Evolutionary conservation across 148 eudicot genomes (phyloP), one percentile per base, ranked within the genome.

Genomic region (Hydrangea macrophylla): DNA sequence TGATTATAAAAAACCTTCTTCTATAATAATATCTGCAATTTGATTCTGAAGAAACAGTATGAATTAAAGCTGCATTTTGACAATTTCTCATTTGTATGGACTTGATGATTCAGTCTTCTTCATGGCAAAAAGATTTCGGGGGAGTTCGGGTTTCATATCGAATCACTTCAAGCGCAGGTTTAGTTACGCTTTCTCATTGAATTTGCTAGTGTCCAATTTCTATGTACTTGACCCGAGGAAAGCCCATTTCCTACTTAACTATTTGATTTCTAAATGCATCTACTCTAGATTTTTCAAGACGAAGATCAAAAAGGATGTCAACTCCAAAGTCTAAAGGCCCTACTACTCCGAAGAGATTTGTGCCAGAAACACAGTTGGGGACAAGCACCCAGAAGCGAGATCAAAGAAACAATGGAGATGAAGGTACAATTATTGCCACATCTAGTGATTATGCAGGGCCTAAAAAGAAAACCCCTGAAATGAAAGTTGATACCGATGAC

Each of bases 101-200:
- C 55, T 70, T n/a, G n/a, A n/a, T 44, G 53, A 57, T 73, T 26
- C 96, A 92, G 96, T 78, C 79, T 58, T 80, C 76, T 55, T 71
- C 81, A 63, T 70, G 87, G 82, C 80, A 68, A 33, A 64, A 77
- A 70, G 81, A 79, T 55, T 70, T 65, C 62, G 51, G 68, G 33
- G 68, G 40, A 13, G 78, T 71, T 63, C 76, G 82, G 59, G 68
- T 70, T 72, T 82, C 90, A 27, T 68, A 60, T 73, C 77, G 62
- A 73, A 74, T 83, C 53, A 74, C 68, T 64, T 92, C 92, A 33
- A 75, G 84, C 77, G 81, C 90, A 81, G 98, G 96, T n/a, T 93
- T 84, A 68, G 81, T 75, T 63, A 15, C n/a, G 11, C n/a, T 20
- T 75, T 58, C 28, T 56, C 55, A 63, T 65, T 75, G 6, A n/a